Base-by-base conservation (phyloP, 768 basidiomycete genomes). In the Lyophyllum atratum region DNA sequence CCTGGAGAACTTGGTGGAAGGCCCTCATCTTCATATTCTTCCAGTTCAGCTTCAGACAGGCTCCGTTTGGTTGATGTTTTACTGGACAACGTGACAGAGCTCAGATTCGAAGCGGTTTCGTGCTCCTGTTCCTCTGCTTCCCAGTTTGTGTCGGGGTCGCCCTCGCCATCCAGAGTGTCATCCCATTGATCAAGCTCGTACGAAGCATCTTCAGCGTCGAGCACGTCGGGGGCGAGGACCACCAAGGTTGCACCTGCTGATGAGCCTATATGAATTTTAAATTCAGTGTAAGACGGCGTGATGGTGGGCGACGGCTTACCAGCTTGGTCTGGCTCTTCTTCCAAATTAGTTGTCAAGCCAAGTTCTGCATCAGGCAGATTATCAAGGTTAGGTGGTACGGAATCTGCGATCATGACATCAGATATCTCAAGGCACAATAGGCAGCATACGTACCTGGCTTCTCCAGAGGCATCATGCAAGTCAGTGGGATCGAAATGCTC, bases 71-170 rank as follows among this genome's bases (percentile, higher is more conserved):
- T 58, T 14, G 84, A 84, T 39, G 81, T 74, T 64, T 73, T 82
- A 64, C 84, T 85, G 12, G 83, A 84, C 49, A 86, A 70, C 1
- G 85, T 84, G 47, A 76, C 71, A 17, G 81, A 85, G 45, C 80
- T 86, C 54, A 82, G 71, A 55, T 79, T 80, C 15, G 81, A 83
- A 8, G 68, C 70, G 14, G 77, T 74, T 26, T 81, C 81, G 25
- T 77, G 73, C 45, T 80, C 76, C 45, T 72, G 58, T 17, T 52
- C 56, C 42, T 58, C 56, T 8, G 14, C 75, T 39, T 80, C 76
- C 80, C 80, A 83, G 19, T 68, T 69, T 22, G 68, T 69, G 55
- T 78, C 76, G 12, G 70, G 68, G 28, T 80, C 84, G 34, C 73
- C 80, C 55, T 81, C 82, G n/a, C 72, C 80, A 45, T 76, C 77